Evolutionary conservation across 345 rosid genomes (phyloP), one percentile per base, ranked within the genome.

Genomic region (Hypericum androsaemum): DNA sequence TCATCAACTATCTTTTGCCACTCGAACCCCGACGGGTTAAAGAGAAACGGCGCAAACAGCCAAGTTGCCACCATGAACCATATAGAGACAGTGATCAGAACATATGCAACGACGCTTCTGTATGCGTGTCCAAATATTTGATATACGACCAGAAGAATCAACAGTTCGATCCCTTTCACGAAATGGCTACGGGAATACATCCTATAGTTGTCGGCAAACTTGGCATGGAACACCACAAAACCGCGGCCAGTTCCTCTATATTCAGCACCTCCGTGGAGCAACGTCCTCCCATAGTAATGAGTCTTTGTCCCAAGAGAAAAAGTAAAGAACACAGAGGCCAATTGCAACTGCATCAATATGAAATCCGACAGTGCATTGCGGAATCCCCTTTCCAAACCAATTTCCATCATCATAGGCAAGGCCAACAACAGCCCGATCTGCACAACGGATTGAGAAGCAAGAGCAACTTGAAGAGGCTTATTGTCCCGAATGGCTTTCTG

Each of bases 381-480:
- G 52, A 83, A 78, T 7, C 90, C 83, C 56, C 80, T 83, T 57
- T 80, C 87, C 45, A 80, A 64, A 43, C 90, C 87, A 62, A 83
- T 83, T 62, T 83, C 86, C 90, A 78, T 83, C 75, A 83, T 58
- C 84, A 78, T 83, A 43, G 86, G 87, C 49, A 83, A 57, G 43
- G 81, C 80, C 79, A 74, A 64, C 45, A 83, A 52, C 10, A 83
- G 62, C 15, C 90, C 90, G 65, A 83, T 71, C 56, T 80, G 90
- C 59, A 83, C 81, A 54, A 83, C 46, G 48, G 86, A 82, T 61
- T 80, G 89, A 35, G 89, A 73, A 73, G 77, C 81, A 56, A 82
- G 77, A 54, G 80, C 86, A 55, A 69, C 76, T 68, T 79, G 72
- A 52, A 82, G 81, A 57, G 81, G 62, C 61, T 53, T 64, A 57